These are phyloP conservation scores for Synchytrium microbalum DNA, from an alignment of 371 early-diverging fungal genomes.

Conservation along the genomic window DNA sequence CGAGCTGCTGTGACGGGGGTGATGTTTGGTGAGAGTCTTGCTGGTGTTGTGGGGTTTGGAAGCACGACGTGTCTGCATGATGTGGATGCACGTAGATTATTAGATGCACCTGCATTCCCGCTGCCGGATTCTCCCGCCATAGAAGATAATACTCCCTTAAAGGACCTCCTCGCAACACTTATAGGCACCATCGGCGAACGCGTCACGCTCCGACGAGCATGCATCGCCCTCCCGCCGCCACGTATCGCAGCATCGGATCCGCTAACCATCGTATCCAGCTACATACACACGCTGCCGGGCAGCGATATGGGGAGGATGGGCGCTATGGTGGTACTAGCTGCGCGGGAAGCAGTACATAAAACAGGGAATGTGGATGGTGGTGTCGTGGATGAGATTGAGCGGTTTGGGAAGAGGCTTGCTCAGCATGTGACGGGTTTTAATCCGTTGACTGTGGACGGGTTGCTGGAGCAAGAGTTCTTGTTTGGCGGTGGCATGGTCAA, in stretches of 20 bases:
- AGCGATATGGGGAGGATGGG: background rate
- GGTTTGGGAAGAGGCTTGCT: background rate
- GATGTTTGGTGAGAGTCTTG: constrained; percentile 26
- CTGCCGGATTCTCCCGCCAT: constrained; percentile 32
- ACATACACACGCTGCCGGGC: background rate
- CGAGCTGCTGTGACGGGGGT: constrained; percentile 61
- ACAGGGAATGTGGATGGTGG: background rate
- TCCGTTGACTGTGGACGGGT: constrained; percentile 6
- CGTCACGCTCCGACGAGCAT: background rate
- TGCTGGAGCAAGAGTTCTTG: constrained; percentile 66
- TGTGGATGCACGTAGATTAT: background rate
- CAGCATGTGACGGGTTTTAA: background rate
- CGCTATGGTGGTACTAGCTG: background rate
- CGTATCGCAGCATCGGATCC: background rate
- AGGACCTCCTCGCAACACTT: background rate
- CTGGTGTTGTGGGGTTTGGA: background rate
- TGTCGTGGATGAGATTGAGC: background rate
- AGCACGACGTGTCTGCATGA: background rate
- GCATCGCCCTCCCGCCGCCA: background rate
- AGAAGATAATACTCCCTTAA: background rate
- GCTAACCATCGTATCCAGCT: background rate
- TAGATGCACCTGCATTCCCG: background rate
- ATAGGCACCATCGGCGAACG: background rate
- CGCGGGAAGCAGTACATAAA: background rate
- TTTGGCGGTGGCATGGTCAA: constrained; percentile 67